These are phyloP conservation scores for Aspergillus pseudoviridinutans DNA, from an alignment of 2,329 filamentous ascomycete genomes.

Conservation along the genomic window DNA sequence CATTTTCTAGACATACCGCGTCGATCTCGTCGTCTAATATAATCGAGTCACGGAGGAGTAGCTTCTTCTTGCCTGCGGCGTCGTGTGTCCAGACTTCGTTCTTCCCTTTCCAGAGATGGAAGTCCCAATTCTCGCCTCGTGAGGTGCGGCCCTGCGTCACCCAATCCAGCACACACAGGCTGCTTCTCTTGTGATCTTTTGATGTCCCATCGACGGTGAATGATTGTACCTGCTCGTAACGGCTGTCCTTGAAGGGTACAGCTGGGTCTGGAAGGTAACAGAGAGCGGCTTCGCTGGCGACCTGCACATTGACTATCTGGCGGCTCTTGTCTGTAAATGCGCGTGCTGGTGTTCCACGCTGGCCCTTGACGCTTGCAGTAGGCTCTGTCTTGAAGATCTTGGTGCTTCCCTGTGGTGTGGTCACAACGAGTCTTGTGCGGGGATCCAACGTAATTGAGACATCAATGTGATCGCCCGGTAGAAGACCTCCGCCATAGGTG, in stretches of 20 bases:
- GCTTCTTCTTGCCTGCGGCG: constrained; percentile 45
- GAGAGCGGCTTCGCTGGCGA: constrained; percentile 49
- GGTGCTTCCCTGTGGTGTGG: constrained; percentile 72
- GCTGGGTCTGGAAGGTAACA: constrained; percentile 82
- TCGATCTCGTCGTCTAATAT: constrained; percentile 59
- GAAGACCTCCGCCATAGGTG: constrained; percentile 90
- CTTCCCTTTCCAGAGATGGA: constrained; percentile 71
- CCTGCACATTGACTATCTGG: constrained; percentile 48
- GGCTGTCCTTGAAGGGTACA: constrained; percentile 80
- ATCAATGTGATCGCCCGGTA: constrained; percentile 78
- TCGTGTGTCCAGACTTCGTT: constrained; percentile 66
- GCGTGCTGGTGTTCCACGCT: constrained; percentile 37
- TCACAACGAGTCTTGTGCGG: constrained; percentile 61
- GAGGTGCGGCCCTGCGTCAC: constrained; percentile 83
- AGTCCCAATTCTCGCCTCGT: constrained; percentile 83
- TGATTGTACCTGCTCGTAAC: constrained; percentile 78
- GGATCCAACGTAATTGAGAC: constrained; percentile 64
- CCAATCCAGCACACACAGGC: constrained; percentile 87
- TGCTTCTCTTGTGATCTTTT: constrained; percentile 37
- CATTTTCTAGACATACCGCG: constrained; percentile 29
- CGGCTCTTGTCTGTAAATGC: constrained; percentile 37
- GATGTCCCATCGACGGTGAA: constrained; percentile 58
- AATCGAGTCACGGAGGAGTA: constrained; percentile 82
- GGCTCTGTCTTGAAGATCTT: constrained; percentile 83
- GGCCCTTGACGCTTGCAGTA: constrained; percentile 20